phyloP scores from a whole-genome alignment of 2,329 filamentous ascomycete genomes.

The Ophiostoma ulmi region DNA sequence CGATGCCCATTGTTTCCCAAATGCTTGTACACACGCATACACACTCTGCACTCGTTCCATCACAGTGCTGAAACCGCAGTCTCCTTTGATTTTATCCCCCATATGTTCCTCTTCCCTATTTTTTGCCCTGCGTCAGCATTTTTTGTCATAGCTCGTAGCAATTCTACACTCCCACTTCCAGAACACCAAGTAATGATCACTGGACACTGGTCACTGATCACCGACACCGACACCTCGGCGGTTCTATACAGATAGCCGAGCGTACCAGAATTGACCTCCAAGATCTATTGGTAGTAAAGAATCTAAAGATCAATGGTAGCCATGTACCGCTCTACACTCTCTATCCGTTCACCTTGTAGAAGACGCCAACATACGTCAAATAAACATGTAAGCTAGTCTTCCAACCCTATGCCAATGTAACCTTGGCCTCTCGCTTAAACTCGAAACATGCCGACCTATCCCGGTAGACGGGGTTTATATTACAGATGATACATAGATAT shows the following conservation, averaged over 20 bases:
- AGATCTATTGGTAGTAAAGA: background rate
- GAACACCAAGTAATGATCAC: background rate
- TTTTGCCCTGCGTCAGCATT: background rate
- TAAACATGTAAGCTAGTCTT: background rate
- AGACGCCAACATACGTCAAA: background rate
- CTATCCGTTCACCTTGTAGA: background rate
- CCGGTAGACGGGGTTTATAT: slow-evolving; percentile 4
- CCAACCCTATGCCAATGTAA: slow-evolving; percentile 7
- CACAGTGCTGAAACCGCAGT: background rate
- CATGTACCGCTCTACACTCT: background rate
- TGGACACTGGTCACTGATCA: background rate
- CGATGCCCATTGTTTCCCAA: too few species aligned
- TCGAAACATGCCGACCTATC: slow-evolving; percentile 11
- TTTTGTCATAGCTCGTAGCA: background rate
- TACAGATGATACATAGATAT: background rate
- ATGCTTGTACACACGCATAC: background rate
- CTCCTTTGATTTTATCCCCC: background rate
- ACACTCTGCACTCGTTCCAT: background rate
- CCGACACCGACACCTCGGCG: background rate
- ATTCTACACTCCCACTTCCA: background rate
- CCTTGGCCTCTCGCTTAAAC: slow-evolving; percentile 12
- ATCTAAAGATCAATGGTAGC: background rate
- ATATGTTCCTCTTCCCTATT: background rate
- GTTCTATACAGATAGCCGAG: background rate
- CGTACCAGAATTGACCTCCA: background rate